Percentiles rank a stretch among this genome's conserved stretches.
Conservation (phyloP, 257 asterid genomes). For the Plantago major region DNA sequence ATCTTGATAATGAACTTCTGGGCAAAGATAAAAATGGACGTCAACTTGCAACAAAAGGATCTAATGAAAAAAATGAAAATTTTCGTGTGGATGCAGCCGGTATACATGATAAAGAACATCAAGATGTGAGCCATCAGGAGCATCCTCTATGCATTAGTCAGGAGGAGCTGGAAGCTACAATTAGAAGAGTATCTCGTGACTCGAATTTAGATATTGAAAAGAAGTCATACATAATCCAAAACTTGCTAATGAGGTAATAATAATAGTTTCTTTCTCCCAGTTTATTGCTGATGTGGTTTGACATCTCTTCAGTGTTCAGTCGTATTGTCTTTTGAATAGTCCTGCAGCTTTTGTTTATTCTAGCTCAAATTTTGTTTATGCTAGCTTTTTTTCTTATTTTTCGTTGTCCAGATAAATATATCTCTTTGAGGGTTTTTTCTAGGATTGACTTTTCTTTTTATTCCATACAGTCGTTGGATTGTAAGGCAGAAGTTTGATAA, state of each 20-base stretch:
- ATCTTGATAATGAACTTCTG: slow-evolving; percentile 24
- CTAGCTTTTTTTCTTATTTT: not conserved
- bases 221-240: slow-evolving; percentile 62
- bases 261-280: slow-evolving; percentile 3
- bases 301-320: not conserved
- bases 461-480: slow-evolving; percentile 57
- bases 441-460: slow-evolving; percentile 17
- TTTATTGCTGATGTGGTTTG: not conserved
- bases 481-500: slow-evolving; percentile 47
- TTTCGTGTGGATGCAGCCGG: slow-evolving; percentile 24
- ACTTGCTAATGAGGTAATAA: slow-evolving; percentile 66
- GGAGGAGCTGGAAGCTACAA: slow-evolving; percentile 62
- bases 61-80: slow-evolving; percentile 28
- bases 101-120: slow-evolving; percentile 17
- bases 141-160: slow-evolving; percentile 49
- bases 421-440: slow-evolving; percentile 17
- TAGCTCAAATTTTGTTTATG: slow-evolving; percentile 2
- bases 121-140: slow-evolving; percentile 31
- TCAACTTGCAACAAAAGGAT: slow-evolving; percentile 35
- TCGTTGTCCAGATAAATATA: slow-evolving; percentile 14
- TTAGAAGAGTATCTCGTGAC: slow-evolving; percentile 74
- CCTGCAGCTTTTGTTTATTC: not conserved
- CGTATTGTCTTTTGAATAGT: slow-evolving; percentile 11
- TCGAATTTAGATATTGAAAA: slow-evolving; percentile 48
- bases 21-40: slow-evolving; percentile 26